Base-by-base conservation (phyloP, 2,329 filamentous ascomycete genomes). In the Ceratocystis huliohia region DNA sequence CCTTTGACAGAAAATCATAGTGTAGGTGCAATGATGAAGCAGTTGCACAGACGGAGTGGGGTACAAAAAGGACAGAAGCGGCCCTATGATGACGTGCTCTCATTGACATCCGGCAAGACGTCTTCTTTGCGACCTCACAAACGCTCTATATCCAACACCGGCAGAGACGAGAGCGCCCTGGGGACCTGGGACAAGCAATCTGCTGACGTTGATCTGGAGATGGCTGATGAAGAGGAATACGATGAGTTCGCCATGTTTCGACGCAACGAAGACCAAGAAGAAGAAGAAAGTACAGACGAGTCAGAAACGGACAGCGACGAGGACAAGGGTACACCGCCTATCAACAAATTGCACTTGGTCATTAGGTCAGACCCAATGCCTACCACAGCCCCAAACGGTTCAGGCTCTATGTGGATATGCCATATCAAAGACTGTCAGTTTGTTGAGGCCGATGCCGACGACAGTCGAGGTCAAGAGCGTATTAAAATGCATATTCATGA, bases 401-500 rank as follows among this genome's bases (percentile, higher is more conserved):
- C 84, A 0, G 79, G 84, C 67, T 82, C 86, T 65, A 84, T 84
- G 0, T 91, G 87, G 87, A 77, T 76, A 0, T 91, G 88, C 71
- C 80, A 81, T 3, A 79, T 87, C 68, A 82, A 84, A 78, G 84
- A 81, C 28, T 91, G 88, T 71, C 76, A 76, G 46, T 85, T 85
- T 70, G 79, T 85, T 50, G 83, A 89, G 10, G 85, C 85, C 68
- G 80, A 80, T 1, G 84, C 83, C n/a, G 81, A 84, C 57, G 78
- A 81, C 53, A 74, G 80, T 2, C 77, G 80, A 0, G 82, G 82
- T 28, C 80, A 83, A 67, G 75, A 78, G 3, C 75, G 82, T 8
- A 86, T 90, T 59, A 46, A 78, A 28, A 22, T 77, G 61, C 88
- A 91, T 72, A 81, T 86, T 48, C 69, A 78, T 48, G 77, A 82